Percentiles rank a stretch among this genome's conserved stretches.
Evolutionary conservation across 805 yeast genomes (phyloP).

Genomic region (Suhomyces sp.): DNA sequence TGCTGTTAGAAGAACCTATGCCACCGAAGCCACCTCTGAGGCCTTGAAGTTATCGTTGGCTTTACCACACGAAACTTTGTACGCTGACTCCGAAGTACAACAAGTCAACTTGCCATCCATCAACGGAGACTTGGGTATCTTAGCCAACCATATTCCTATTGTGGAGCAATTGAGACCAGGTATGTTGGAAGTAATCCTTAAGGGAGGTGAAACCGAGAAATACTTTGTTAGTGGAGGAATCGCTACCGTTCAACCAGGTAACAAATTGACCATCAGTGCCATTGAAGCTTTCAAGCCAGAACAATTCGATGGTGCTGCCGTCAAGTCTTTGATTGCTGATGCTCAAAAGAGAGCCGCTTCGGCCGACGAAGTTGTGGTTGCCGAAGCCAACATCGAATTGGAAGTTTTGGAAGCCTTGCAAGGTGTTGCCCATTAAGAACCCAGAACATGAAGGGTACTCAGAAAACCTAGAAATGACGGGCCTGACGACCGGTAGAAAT

Average conservation of each 20-base stretch:
- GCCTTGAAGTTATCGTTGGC: constrained; percentile 86
- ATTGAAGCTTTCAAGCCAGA: constrained; percentile 94
- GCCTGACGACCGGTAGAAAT: too few relatives aligned
- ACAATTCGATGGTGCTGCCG: constrained; percentile 75
- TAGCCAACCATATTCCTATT: constrained; percentile 96
- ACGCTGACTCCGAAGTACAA: constrained; percentile 53
- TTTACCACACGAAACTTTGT: constrained; percentile 79
- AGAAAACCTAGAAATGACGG: too few relatives aligned
- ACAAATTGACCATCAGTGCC: constrained; percentile 85
- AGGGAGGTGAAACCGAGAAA: constrained; percentile 67
- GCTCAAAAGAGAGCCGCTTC: constrained; percentile 90
- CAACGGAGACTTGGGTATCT: constrained; percentile 94
- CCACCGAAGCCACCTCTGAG: constrained; percentile 75
- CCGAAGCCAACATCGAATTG: constrained; percentile 92
- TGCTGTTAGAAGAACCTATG: constrained; percentile 78
- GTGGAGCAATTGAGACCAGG: constrained; percentile 97
- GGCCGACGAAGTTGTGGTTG: constrained; percentile 83
- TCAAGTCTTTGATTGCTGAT: constrained; percentile 80
- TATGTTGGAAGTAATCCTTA: constrained; percentile 85
- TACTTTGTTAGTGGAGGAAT: constrained; percentile 95
- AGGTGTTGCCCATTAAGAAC: constrained; percentile 65
- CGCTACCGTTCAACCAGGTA: constrained; percentile 94
- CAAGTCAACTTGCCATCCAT: constrained; percentile 94
- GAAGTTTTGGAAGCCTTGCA: constrained; percentile 95
- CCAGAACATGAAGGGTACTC: too few relatives aligned